phyloP scores from a whole-genome alignment of 2,329 filamentous ascomycete genomes.

The Aureobasidium sp. region DNA sequence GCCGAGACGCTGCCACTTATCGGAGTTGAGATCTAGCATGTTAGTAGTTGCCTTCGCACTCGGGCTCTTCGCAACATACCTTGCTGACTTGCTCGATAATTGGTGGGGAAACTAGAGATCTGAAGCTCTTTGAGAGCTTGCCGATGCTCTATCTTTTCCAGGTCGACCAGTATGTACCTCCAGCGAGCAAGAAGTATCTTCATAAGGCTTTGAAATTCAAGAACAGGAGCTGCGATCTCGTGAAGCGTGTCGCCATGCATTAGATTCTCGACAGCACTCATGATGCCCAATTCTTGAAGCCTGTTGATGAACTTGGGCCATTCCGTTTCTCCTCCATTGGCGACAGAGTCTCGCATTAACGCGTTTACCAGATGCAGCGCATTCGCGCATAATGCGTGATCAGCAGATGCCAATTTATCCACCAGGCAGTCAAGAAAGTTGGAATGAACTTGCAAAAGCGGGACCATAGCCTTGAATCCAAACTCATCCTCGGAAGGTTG shows the following conservation, averaged over 20 bases:
- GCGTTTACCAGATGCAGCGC: conserved; percentile 93
- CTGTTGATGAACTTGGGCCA: conserved; percentile 95
- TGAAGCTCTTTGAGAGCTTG: conserved; percentile 73
- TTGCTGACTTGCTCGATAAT: conserved; percentile 19
- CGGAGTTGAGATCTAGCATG: conserved; percentile 62
- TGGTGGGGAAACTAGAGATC: conserved; percentile 5
- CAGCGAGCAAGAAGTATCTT: conserved; percentile 70
- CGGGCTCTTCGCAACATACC: conserved; percentile 20
- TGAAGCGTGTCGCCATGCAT: conserved; percentile 93
- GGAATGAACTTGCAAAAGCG: conserved; percentile 81
- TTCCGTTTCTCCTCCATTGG: conserved; percentile 68
- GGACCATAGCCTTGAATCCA: conserved; percentile 86
- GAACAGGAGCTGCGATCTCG: conserved; percentile 78
- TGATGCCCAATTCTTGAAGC: conserved; percentile 85
- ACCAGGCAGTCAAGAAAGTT: conserved; percentile 94
- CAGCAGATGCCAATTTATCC: conserved; percentile 81
- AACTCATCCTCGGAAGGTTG: conserved; percentile 57
- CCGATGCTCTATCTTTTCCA: conserved; percentile 82
- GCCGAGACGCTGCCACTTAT: conserved; percentile 88
- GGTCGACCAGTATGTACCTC: conserved; percentile 75
- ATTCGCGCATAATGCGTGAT: conserved; percentile 93
- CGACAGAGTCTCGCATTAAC: conserved; percentile 83
- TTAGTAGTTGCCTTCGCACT: not conserved
- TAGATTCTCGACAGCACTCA: conserved; percentile 79
- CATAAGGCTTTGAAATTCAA: conserved; percentile 89